Evolutionary conservation across 495 filamentous ascomycete species (phyloP).

Genomic region (Penicillium goetzii): DNA sequence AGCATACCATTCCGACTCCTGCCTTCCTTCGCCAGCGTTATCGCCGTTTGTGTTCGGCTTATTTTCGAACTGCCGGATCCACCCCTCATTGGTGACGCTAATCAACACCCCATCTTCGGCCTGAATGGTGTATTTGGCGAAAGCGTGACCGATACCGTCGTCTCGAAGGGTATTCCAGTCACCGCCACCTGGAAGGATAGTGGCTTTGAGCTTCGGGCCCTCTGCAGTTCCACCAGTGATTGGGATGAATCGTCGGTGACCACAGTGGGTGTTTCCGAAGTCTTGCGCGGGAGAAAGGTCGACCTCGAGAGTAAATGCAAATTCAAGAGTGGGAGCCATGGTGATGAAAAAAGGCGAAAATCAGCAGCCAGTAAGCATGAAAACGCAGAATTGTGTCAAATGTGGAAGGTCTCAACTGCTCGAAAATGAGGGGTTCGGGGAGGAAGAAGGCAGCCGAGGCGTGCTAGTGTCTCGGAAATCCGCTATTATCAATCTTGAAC

Average conservation of each 20-base stretch:
- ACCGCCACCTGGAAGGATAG: constrained; percentile 15
- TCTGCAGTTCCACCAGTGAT: constrained; percentile 14
- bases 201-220: constrained; percentile 12
- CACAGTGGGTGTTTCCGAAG: constrained; percentile 12
- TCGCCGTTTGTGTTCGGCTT: not conserved
- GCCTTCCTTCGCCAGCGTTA: not conserved
- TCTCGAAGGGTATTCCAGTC: constrained; percentile 17
- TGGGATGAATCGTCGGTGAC: constrained; percentile 12
- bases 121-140: constrained; percentile 18
- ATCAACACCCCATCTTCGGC: constrained; percentile 8
- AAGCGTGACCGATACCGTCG: constrained; percentile 5
- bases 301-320: constrained; percentile 14
- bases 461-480: not conserved
- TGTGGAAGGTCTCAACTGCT: not conserved
- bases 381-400: not conserved
- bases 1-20: constrained; percentile 18
- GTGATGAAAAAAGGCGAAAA: not conserved
- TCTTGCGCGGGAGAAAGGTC: constrained; percentile 14
- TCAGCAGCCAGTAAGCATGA: not conserved
- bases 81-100: constrained; percentile 20
- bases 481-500: not conserved
- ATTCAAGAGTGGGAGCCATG: constrained; percentile 16
- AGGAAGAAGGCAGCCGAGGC: not conserved
- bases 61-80: constrained; percentile 9
- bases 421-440: not conserved